phyloP scores from a whole-genome alignment of 768 basidiomycete species.

The Flagelloscypha sp. region DNA sequence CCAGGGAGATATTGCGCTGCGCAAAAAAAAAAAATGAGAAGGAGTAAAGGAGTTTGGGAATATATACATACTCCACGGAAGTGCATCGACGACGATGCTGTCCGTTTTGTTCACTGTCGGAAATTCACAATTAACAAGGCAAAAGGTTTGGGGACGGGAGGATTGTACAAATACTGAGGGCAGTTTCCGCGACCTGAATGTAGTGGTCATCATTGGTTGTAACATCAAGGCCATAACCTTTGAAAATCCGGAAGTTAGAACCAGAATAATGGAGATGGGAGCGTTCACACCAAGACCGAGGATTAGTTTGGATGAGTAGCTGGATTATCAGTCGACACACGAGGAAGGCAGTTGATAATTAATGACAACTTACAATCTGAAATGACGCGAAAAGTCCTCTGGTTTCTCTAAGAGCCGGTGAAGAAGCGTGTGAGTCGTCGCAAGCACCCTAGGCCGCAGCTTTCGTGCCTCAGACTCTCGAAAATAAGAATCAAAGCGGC shows the following conservation, averaged over 20 bases:
- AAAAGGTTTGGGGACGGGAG: neutral
- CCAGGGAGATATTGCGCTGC: constrained; percentile 24
- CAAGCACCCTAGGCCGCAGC: no score
- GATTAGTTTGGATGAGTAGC: no score
- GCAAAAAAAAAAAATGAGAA: neutral
- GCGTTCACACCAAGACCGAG: no score
- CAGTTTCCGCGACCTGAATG: neutral
- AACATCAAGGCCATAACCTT: neutral
- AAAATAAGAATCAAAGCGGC: no score
- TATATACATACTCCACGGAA: no score
- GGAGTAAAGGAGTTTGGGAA: no score
- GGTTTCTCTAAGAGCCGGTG: constrained; percentile 3
- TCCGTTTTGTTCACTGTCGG: neutral
- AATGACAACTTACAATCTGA: constrained; percentile 3
- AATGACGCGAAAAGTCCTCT: neutral
- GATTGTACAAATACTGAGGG: neutral
- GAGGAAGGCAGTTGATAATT: neutral
- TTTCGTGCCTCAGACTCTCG: no score
- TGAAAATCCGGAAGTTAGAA: neutral
- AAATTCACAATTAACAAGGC: neutral
- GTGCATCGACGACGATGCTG: neutral
- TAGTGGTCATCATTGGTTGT: neutral
- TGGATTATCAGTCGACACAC: neutral
- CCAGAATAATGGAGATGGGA: neutral
- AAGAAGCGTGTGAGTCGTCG: constrained; percentile 4